Evolutionary conservation across 345 rosid species (phyloP), one percentile per base, ranked within the genome.

Genomic region (Hibiscus syriacus): DNA sequence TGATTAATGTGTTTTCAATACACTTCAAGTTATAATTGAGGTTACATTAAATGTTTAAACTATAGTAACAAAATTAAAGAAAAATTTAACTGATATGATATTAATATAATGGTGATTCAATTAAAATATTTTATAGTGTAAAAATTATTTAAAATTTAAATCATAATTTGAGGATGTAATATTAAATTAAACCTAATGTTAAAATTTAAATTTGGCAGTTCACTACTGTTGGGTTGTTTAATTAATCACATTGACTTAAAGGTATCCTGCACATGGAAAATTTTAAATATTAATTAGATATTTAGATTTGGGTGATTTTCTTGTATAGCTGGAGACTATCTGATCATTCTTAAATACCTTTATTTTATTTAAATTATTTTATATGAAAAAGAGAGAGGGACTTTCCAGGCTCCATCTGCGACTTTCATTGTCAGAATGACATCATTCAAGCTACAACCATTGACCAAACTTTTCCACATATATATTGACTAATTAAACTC

Each of bases 351-450:
- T 73, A 48, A 59, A 16, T 67, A 48, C 67, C 54, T 72, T 10
- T 41, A 68, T 73, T 8, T 8, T 19, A 2, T 0, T 5, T 39
- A 1, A n/a, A 3, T 48, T 2, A 29, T 50, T 38, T 61, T 58
- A 10, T n/a, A 71, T 36, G 57, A 13, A 34, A 49, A 39, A 63
- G 70, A 57, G 64, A 63, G 53, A 6, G 81, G 53, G 46, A 41
- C 16, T 48, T 48, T 48, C 84, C 72, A 68, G 23, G 53, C 23
- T 76, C 78, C 85, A 83, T 76, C 84, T 80, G 82, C 76, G 78
- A 19, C 11, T 56, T 72, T 72, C 66, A 54, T 17, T 64, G 57
- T 74, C 71, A 60, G n/a, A 75, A 62, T 26, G 66, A 66, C 75
- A 72, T 76, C 73, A 64, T 67, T 68, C 76, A 25, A 61, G 52